Percentiles rank a stretch among this genome's conserved stretches.
Evolutionary conservation across 2,329 filamentous ascomycete species (phyloP).

Genomic region (Chaetomium sp.): DNA sequence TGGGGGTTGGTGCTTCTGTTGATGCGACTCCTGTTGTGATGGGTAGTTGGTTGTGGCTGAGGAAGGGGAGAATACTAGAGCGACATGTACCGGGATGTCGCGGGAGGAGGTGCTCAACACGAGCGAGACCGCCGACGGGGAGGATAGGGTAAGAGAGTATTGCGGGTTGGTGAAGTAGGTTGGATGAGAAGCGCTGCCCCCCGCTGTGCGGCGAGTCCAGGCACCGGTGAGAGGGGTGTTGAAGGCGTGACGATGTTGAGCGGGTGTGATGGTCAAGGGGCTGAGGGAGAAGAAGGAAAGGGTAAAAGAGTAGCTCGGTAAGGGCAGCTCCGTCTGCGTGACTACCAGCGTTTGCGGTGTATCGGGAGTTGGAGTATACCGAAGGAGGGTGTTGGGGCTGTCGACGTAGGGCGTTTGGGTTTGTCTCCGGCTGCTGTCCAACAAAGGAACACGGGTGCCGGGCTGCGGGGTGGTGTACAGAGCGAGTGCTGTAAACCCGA

Average conservation of each 20-base stretch:
- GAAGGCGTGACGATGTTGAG: slow-evolving; percentile 52
- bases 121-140: slow-evolving; percentile 58
- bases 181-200: slow-evolving; percentile 72
- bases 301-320: slow-evolving; percentile 74
- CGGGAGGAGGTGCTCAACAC: slow-evolving; percentile 62
- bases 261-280: slow-evolving; percentile 54
- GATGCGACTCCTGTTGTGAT: background rate
- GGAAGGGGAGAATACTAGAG: slow-evolving; percentile 65
- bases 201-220: slow-evolving; percentile 76
- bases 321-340: slow-evolving; percentile 65
- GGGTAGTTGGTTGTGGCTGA: slow-evolving; percentile 34
- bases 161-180: slow-evolving; percentile 84
- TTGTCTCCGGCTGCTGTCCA: slow-evolving; percentile 53
- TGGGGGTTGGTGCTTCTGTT: background rate
- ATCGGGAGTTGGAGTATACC: slow-evolving; percentile 50
- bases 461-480: slow-evolving; percentile 56
- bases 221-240: slow-evolving; percentile 53
- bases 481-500: slow-evolving; percentile 83
- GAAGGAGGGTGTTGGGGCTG: slow-evolving; percentile 83
- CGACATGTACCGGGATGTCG: slow-evolving; percentile 74
- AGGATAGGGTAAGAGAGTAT: slow-evolving; percentile 59
- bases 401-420: slow-evolving; percentile 84
- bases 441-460: slow-evolving; percentile 67
- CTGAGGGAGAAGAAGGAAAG: slow-evolving; percentile 71
- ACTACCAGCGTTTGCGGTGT: slow-evolving; percentile 50